Percentiles rank a stretch among this genome's conserved stretches.
These are phyloP conservation scores for Mercurialis annua DNA, from an alignment of 345 rosid genomes.

Conservation along the genomic window DNA sequence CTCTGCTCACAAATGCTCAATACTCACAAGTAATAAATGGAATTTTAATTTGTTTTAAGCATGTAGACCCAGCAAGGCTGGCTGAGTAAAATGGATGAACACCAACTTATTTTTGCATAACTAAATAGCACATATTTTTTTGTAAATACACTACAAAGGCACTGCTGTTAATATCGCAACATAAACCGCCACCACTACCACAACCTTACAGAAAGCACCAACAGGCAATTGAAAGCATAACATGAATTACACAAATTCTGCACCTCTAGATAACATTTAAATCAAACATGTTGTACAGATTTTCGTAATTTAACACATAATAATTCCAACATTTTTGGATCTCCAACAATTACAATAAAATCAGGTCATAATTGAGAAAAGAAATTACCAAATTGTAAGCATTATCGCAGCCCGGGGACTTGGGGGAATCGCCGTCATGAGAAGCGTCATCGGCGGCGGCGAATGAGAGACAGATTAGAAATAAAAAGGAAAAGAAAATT, in stretches of 20 bases:
- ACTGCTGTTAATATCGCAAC: background rate
- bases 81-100: background rate
- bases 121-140: background rate
- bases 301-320: no score
- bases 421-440: constrained; percentile 13
- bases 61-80: background rate
- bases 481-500: constrained; percentile 3
- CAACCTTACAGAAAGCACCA: no score
- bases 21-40: background rate
- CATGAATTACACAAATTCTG: background rate
- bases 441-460: constrained; percentile 21
- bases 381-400: constrained; percentile 19
- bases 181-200: background rate
- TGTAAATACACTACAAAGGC: background rate
- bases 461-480: background rate
- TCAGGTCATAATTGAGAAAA: background rate
- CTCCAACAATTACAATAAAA: background rate
- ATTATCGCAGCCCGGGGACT: constrained; percentile 19
- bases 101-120: background rate
- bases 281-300: no score
- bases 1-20: background rate
- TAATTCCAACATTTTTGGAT: background rate
- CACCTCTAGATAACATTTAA: background rate
- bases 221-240: background rate
- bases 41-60: background rate